phyloP scores from a whole-genome alignment of 2,329 filamentous ascomycete species.

The Diaporthe sp. region DNA sequence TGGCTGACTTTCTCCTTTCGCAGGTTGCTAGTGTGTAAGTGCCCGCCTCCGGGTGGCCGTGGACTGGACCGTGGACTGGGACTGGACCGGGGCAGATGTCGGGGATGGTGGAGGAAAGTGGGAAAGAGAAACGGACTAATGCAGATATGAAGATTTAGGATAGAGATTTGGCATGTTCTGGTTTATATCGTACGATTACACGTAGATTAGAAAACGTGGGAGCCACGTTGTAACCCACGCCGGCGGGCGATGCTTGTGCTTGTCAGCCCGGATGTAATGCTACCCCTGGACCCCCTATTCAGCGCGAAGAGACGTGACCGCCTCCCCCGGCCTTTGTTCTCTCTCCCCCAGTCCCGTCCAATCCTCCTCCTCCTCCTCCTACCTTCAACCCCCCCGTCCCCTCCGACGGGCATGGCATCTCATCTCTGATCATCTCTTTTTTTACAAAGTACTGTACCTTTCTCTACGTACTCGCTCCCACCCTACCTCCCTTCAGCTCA shows the following conservation, averaged over 20 bases:
- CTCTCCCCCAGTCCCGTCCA: not conserved
- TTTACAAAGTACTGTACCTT: not conserved
- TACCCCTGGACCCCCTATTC: slow-evolving; percentile 32
- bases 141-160: slow-evolving; percentile 33
- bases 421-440: not conserved
- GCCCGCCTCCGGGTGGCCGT: slow-evolving; percentile 14
- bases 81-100: slow-evolving; percentile 18
- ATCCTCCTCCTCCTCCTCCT: not conserved
- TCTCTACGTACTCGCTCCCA: not conserved
- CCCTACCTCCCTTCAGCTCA: not conserved
- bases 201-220: slow-evolving; percentile 36
- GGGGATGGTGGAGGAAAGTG: slow-evolving; percentile 12
- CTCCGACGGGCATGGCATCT: not conserved
- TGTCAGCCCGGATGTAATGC: slow-evolving; percentile 35
- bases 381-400: not conserved
- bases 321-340: not conserved
- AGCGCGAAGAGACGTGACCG: not conserved
- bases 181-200: slow-evolving; percentile 35
- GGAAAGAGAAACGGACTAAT: slow-evolving; percentile 30
- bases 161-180: slow-evolving; percentile 23
- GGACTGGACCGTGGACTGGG: slow-evolving; percentile 9
- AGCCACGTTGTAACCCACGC: slow-evolving; percentile 35
- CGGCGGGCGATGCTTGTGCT: slow-evolving; percentile 34
- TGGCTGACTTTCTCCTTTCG: not conserved
- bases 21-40: slow-evolving; percentile 25